Conservation (phyloP, 2,329 filamentous ascomycete genomes). For the Polytolypa hystricis region DNA sequence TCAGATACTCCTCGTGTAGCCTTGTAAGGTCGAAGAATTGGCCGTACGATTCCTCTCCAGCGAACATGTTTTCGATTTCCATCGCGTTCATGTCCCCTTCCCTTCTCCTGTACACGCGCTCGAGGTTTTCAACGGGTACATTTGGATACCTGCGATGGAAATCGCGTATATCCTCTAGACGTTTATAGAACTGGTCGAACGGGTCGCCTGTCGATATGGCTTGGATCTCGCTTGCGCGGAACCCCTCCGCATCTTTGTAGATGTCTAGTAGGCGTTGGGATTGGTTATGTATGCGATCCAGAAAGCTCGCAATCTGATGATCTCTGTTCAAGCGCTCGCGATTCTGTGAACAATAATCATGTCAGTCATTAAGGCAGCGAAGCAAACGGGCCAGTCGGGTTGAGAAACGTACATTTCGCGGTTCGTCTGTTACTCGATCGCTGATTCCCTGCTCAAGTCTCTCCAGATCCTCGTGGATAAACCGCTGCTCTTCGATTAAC, state of each 20-base stretch:
- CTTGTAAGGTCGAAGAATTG: conserved; percentile 82
- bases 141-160: conserved; percentile 89
- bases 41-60: conserved; percentile 87
- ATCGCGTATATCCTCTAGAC: conserved; percentile 67
- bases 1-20: conserved; percentile 79
- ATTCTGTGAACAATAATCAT: conserved; percentile 44
- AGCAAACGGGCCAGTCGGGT: conserved; percentile 4
- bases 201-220: conserved; percentile 73
- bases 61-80: conserved; percentile 84
- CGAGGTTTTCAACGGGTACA: conserved; percentile 88
- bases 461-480: conserved; percentile 92
- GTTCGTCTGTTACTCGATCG: conserved; percentile 79
- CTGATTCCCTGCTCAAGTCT: conserved; percentile 87
- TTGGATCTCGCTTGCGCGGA: conserved; percentile 68
- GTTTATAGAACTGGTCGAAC: conserved; percentile 83
- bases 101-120: conserved; percentile 74
- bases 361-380: conserved; percentile 12
- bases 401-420: conserved; percentile 58
- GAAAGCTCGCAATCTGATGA: conserved; percentile 79
- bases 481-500: conserved; percentile 87
- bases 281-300: conserved; percentile 78
- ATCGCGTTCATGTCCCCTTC: conserved; percentile 53
- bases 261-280: conserved; percentile 69
- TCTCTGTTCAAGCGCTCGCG: conserved; percentile 82
- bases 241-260: conserved; percentile 67